These are phyloP conservation scores for Pseudomassariella vexata DNA, from an alignment of 2,329 filamentous ascomycete species.

Conservation along the genomic window DNA sequence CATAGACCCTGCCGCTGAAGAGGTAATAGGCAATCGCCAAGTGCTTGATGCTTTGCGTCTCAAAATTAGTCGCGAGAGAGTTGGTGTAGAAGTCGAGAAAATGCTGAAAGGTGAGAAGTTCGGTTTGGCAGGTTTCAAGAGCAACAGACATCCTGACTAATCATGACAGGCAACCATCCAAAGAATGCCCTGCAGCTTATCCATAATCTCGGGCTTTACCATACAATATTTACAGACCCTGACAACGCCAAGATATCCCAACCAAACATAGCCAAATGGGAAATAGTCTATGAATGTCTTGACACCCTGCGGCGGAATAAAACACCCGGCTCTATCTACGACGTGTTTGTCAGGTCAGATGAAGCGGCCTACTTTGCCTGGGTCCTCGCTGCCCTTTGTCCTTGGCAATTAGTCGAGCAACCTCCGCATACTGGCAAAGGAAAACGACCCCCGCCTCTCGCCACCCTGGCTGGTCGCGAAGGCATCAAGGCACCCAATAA, in stretches of 20 bases:
- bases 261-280: conserved; percentile 58
- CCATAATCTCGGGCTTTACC: conserved; percentile 61
- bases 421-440: conserved; percentile 30
- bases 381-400: conserved; percentile 68
- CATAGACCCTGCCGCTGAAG: conserved; percentile 65
- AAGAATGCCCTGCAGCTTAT: conserved; percentile 56
- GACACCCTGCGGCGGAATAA: conserved; percentile 39
- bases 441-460: conserved; percentile 52
- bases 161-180: conserved; percentile 21
- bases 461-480: conserved; percentile 63
- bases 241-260: conserved; percentile 40
- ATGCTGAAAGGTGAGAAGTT: conserved; percentile 64
- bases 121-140: neutral
- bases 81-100: conserved; percentile 86
- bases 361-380: conserved; percentile 70
- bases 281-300: conserved; percentile 58
- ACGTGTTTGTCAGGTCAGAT: conserved; percentile 52
- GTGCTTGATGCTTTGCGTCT: conserved; percentile 73
- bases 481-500: conserved; percentile 78
- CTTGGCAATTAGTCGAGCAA: conserved; percentile 57
- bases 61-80: conserved; percentile 89
- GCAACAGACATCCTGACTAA: conserved; percentile 6
- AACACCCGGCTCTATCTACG: conserved; percentile 41
- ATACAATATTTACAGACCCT: conserved; percentile 69
- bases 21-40: conserved; percentile 70